Evolutionary conservation across 495 filamentous ascomycete species (phyloP).

Genomic region (Thermochaetoides thermophila): DNA sequence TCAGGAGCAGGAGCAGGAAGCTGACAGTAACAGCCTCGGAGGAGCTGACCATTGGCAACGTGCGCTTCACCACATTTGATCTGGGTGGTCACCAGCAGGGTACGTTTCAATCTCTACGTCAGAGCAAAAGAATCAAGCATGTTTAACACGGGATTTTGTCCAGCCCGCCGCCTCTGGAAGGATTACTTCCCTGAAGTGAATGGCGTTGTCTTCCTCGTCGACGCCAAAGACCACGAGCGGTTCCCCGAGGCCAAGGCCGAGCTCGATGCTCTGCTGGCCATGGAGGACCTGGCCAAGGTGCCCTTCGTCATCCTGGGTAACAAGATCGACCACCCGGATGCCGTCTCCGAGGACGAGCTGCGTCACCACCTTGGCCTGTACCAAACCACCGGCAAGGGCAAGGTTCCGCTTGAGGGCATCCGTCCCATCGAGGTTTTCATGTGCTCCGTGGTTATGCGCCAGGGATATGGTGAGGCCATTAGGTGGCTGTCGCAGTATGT

Average conservation of each 20-base stretch:
- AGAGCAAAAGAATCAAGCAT: neutral
- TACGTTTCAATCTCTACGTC: slow-evolving; percentile 25
- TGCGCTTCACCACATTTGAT: slow-evolving; percentile 95
- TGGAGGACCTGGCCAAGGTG: slow-evolving; percentile 87
- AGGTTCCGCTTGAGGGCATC: slow-evolving; percentile 86
- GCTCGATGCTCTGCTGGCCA: slow-evolving; percentile 81
- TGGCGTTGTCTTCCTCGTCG: slow-evolving; percentile 95
- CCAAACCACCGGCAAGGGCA: slow-evolving; percentile 96
- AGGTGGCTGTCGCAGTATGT: slow-evolving; percentile 71
- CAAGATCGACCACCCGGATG: slow-evolving; percentile 97
- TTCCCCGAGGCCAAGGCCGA: slow-evolving; percentile 90
- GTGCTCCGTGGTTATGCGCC: slow-evolving; percentile 96
- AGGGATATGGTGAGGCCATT: slow-evolving; percentile 73
- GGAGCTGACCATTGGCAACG: slow-evolving; percentile 91
- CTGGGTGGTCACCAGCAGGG: slow-evolving; percentile 94
- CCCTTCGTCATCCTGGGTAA: slow-evolving; percentile 93
- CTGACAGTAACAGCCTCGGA: slow-evolving; percentile 55
- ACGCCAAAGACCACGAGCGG: slow-evolving; percentile 91
- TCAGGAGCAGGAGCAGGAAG: slow-evolving; percentile 5
- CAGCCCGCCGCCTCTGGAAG: slow-evolving; percentile 92
- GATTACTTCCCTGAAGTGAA: slow-evolving; percentile 98
- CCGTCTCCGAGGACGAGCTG: slow-evolving; percentile 87
- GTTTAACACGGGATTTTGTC: neutral
- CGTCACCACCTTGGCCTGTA: slow-evolving; percentile 79
- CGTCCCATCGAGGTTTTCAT: slow-evolving; percentile 96